phyloP scores from a whole-genome alignment of 129 eudicot genomes.

The Lactuca sativa region DNA sequence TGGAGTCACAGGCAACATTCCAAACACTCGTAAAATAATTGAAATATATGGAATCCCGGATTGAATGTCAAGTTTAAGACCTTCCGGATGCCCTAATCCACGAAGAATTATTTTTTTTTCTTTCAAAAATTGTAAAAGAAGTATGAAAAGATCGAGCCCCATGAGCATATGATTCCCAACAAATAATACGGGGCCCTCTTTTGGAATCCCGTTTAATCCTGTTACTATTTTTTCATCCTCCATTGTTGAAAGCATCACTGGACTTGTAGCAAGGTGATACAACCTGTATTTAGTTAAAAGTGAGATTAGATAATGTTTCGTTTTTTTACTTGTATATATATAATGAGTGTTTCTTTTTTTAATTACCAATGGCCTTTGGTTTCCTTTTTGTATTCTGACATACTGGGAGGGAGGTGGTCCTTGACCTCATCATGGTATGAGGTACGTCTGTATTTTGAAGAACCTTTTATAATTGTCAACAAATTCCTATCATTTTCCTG shows the following conservation, averaged over 20 bases:
- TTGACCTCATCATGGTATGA: constrained; percentile 51
- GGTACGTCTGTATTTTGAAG: constrained; percentile 56
- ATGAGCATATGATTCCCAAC: constrained; percentile 86
- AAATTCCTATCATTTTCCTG: constrained; percentile 78
- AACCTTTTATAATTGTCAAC: constrained; percentile 63
- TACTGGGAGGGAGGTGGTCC: constrained; percentile 76
- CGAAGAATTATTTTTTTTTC: constrained; percentile 59
- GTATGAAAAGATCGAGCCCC: constrained; percentile 64
- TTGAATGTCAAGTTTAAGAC: constrained; percentile 35
- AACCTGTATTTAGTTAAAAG: constrained; percentile 36
- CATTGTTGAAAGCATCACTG: constrained; percentile 61
- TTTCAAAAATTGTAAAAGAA: constrained; percentile 51
- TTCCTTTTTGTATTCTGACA: constrained; percentile 59
- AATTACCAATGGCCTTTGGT: constrained; percentile 36
- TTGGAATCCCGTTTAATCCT: constrained; percentile 75
- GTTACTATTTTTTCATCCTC: constrained; percentile 72
- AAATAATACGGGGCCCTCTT: constrained; percentile 68
- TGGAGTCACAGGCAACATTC: constrained; percentile 63
- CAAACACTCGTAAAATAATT: constrained; percentile 51
- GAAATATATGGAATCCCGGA: constrained; percentile 35
- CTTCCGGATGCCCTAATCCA: constrained; percentile 72
- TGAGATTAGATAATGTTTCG: too few species aligned
- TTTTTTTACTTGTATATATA: too few species aligned
- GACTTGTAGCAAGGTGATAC: constrained; percentile 41
- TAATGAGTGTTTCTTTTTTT: not conserved